These are phyloP conservation scores for Omphalotus guepiniiformis DNA, from an alignment of 768 basidiomycete genomes.

Conservation along the genomic window DNA sequence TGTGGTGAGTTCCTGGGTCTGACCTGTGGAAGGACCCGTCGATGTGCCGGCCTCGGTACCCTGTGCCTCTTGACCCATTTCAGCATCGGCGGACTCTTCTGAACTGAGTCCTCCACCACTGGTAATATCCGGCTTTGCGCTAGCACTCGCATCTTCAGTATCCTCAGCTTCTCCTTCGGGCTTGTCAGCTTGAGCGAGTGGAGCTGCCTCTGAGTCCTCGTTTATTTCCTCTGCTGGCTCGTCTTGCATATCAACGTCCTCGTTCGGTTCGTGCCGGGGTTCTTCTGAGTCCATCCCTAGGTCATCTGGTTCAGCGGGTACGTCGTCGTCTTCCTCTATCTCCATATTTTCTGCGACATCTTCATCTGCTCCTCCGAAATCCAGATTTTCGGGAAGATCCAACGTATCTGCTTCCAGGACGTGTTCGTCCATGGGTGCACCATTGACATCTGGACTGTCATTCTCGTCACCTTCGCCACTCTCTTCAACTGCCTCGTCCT, in stretches of 20 bases:
- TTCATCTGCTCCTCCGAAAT: constrained; percentile 56
- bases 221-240: constrained; percentile 13
- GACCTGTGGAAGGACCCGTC: too few species aligned
- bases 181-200: constrained; percentile 24
- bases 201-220: too few species aligned
- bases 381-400: constrained; percentile 89
- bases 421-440: constrained; percentile 70
- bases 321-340: constrained; percentile 25
- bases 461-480: constrained; percentile 29
- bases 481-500: constrained; percentile 12
- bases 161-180: constrained; percentile 27
- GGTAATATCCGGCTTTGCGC: constrained; percentile 40
- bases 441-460: constrained; percentile 44
- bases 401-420: constrained; percentile 78
- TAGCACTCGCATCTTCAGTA: constrained; percentile 26
- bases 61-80: constrained; percentile 13
- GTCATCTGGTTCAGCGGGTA: constrained; percentile 27
- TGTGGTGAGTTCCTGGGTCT: background rate
- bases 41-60: constrained; percentile 1
- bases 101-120: constrained; percentile 36
- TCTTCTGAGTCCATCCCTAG: constrained; percentile 19
- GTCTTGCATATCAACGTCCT: constrained; percentile 24
- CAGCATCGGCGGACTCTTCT: constrained; percentile 23
- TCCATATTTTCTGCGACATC: constrained; percentile 32
- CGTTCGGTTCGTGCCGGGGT: constrained; percentile 11